Evolutionary conservation across 2,329 filamentous ascomycete genomes (phyloP).

Genomic region (Cyclaneusma minus): DNA sequence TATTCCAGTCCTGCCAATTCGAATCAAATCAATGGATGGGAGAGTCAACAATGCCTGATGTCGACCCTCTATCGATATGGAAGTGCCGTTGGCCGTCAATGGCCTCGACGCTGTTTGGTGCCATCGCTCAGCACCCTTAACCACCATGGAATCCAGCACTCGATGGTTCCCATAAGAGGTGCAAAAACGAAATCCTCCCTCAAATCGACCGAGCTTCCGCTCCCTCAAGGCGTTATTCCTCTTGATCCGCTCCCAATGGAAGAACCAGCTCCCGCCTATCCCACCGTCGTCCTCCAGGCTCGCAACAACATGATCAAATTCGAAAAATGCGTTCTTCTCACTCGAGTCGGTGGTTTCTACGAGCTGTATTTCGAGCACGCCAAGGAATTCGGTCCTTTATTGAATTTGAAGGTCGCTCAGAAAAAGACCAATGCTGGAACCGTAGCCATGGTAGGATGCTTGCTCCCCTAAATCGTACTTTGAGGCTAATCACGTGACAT

Average conservation of each 20-base stretch:
- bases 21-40: no score
- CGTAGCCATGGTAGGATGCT: constrained; percentile 60
- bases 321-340: constrained; percentile 78
- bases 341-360: constrained; percentile 89
- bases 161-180: no score
- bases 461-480: constrained; percentile 3
- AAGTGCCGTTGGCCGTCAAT: no score
- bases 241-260: constrained; percentile 20
- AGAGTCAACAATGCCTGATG: no score
- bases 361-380: constrained; percentile 97
- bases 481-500: constrained; percentile 1
- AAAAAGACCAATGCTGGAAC: constrained; percentile 66
- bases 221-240: constrained; percentile 36
- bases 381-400: constrained; percentile 68
- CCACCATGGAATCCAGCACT: no score
- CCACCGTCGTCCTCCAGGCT: constrained; percentile 78
- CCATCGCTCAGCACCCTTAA: no score
- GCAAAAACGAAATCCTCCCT: no score
- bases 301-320: constrained; percentile 83
- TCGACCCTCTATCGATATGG: no score
- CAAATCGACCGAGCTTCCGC: no score
- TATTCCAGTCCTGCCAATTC: no score
- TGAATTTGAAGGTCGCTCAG: constrained; percentile 74
- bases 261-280: constrained; percentile 44
- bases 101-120: no score